Evolutionary conservation across 768 basidiomycete genomes (phyloP), one percentile per base, ranked within the genome.

Genomic region (Termitomyces sp.): DNA sequence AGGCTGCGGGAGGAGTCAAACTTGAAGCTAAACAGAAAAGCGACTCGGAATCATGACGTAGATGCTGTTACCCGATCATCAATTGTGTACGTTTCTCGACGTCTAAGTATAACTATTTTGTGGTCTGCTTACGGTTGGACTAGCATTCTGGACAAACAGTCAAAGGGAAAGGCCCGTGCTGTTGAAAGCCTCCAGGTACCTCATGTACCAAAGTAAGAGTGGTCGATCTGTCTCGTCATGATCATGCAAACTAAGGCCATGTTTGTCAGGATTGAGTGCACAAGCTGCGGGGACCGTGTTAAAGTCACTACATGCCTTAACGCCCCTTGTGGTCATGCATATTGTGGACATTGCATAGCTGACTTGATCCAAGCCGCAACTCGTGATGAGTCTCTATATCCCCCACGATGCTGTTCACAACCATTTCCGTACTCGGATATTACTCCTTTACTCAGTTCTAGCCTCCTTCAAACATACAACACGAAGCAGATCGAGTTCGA

Each of bases 381-480:
- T n/a, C 69, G 63, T 3, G 79, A 80, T 49, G 77, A 79, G 41
- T 61, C 69, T 0, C 68, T 79, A 18, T 68, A 74, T 57, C 79
- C 79, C 1, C 64, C 75, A 4, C 68, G 71, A 46, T 80, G 78
- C 59, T 79, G 77, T 57, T 63, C 65, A n/a, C 51, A 63, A 7
- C 56, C 64, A 18, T 63, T 67, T 18, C 66, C 71, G 39, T 55
- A 69, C 14, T 43, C 68, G 14, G n/a, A 39, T n/a, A 14, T 63
- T n/a, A 20, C 55, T 29, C 51, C 54, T 12, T 57, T 62, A 27
- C 46, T 63, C 1, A 26, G 27, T 22, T 13, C 42, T 26, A 36
- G n/a, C 2, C 54, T 62, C 18, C 49, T 53, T 18, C 42, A 52
- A 12, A 14, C 39, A 4, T 62, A 50, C 47, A 49, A 53, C 20